Evolutionary conservation across 176 grass and related monocot genomes (phyloP).

Genomic region (Phragmites australis): DNA sequence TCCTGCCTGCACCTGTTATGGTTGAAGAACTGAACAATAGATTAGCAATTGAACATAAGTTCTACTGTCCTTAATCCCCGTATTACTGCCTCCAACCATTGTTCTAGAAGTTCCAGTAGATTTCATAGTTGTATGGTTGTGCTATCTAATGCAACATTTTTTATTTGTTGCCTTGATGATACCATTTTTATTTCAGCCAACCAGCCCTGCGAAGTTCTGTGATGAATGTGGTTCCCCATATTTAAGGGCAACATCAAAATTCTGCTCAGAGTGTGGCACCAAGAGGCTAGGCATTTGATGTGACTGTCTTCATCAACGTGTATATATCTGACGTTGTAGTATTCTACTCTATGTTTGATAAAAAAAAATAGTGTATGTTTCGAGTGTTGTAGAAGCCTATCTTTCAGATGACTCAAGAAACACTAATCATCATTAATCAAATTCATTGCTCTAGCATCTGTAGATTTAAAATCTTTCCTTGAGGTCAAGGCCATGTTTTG

Average conservation of each 20-base stretch:
- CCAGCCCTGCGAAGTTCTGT: constrained; percentile 82
- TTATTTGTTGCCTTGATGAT: background rate
- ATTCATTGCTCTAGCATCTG: background rate
- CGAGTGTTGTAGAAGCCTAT: background rate
- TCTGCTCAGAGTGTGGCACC: constrained; percentile 90
- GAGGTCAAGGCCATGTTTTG: background rate
- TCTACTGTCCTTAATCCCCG: background rate
- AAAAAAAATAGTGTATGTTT: background rate
- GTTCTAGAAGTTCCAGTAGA: background rate
- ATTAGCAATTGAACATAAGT: constrained; percentile 1
- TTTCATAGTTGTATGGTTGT: background rate
- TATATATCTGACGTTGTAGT: constrained; percentile 18
- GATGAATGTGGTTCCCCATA: constrained; percentile 87
- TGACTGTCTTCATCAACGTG: constrained; percentile 12
- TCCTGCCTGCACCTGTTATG: background rate
- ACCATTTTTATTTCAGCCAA: constrained; percentile 58
- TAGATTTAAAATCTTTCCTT: background rate
- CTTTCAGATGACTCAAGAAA: background rate
- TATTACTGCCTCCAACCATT: background rate
- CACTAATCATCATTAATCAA: background rate
- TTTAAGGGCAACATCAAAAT: constrained; percentile 85
- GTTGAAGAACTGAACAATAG: constrained; percentile 7
- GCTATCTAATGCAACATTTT: background rate
- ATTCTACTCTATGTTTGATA: background rate
- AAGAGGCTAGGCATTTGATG: constrained; percentile 77